These are phyloP conservation scores for Colletotrichum navitas DNA, from an alignment of 2,329 filamentous ascomycete species.

Conservation along the genomic window DNA sequence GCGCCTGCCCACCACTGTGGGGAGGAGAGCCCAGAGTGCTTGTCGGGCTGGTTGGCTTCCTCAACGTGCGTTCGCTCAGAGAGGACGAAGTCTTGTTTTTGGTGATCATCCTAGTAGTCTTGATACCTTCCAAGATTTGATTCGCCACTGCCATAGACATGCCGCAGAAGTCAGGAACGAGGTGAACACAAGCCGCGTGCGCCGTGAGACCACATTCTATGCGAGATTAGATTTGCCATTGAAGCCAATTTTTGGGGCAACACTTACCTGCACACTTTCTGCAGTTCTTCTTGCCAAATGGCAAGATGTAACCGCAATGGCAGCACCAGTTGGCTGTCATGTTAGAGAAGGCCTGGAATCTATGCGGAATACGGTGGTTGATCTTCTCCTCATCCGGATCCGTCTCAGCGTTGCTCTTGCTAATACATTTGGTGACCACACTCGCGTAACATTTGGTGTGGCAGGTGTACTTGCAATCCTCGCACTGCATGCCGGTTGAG, in stretches of 20 bases:
- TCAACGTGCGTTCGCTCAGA: slow-evolving; percentile 76
- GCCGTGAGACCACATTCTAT: slow-evolving; percentile 91
- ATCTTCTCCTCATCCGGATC: slow-evolving; percentile 99
- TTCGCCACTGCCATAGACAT: slow-evolving; percentile 99
- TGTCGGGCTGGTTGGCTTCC: slow-evolving; percentile 64
- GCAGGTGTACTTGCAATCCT: slow-evolving; percentile 99
- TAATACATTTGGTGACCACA: slow-evolving; percentile 99
- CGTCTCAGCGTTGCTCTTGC: slow-evolving; percentile 98
- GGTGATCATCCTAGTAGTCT: slow-evolving; percentile 78
- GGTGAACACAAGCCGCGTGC: slow-evolving; percentile 90
- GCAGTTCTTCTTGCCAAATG: slow-evolving; percentile 94
- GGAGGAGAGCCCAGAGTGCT: slow-evolving; percentile 51
- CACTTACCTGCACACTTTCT: slow-evolving; percentile 87
- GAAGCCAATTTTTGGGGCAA: slow-evolving; percentile 28
- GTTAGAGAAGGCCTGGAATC: slow-evolving; percentile 96
- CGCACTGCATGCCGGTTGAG: slow-evolving; percentile 98
- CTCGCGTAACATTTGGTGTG: slow-evolving; percentile 97
- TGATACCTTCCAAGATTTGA: slow-evolving; percentile 89
- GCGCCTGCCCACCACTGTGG: slow-evolving; percentile 41
- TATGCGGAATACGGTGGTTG: slow-evolving; percentile 98
- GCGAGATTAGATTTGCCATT: slow-evolving; percentile 46
- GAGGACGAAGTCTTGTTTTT: slow-evolving; percentile 67
- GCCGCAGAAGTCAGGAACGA: slow-evolving; percentile 98
- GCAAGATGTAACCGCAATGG: slow-evolving; percentile 95
- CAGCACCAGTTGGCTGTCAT: slow-evolving; percentile 99